Evolutionary conservation across 192 early-diverging fungal genomes (phyloP), one percentile per base, ranked within the genome.

Genomic region (Backusella liffmaniae): DNA sequence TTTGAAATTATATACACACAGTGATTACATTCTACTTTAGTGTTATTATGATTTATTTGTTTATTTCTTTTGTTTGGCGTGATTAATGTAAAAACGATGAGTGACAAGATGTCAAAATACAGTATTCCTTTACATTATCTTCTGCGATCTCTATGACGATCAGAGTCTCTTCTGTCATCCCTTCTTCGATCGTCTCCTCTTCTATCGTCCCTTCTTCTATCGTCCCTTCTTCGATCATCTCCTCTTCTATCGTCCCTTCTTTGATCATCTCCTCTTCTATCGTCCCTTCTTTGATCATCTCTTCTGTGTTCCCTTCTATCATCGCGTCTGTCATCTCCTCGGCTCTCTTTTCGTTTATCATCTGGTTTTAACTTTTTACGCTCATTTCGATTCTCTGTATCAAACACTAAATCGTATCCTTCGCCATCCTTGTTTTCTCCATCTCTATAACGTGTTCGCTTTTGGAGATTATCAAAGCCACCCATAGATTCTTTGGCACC

Each of bases 371-470:
- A 13, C 41, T 23, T 73, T 39, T 62, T 73, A 37, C 23, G 51
- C 6, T 65, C 56, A 30, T 41, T 73, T 23, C 15, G 37, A 73
- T 73, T 65, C 3, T 72, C 56, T 42, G 36, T 46, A 8, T 86
- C 86, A 81, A 86, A 86, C 6, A 89, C 84, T 30, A 85, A 73
- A 29, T 86, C 86, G 53, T 89, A 88, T 39, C 82, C 67, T n/a
- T 80, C 70, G 6, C 77, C 84, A 16, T 75, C 37, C 8, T 59
- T 69, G 9, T 39, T 37, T 30, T 76, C 81, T 7, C 68, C 81
- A 29, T 84, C 89, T 21, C 89, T 80, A 70, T 91, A 91, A 67
- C 84, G 69, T 29, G 86, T 88, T 15, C 81, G 75, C 49, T 84
- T 83, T 62, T 90, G 85, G 44, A 91, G 66, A 37, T 82, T 82